Conservation (phyloP, 192 early-diverging fungal genomes). For the Chytriomyces hyalinus region DNA sequence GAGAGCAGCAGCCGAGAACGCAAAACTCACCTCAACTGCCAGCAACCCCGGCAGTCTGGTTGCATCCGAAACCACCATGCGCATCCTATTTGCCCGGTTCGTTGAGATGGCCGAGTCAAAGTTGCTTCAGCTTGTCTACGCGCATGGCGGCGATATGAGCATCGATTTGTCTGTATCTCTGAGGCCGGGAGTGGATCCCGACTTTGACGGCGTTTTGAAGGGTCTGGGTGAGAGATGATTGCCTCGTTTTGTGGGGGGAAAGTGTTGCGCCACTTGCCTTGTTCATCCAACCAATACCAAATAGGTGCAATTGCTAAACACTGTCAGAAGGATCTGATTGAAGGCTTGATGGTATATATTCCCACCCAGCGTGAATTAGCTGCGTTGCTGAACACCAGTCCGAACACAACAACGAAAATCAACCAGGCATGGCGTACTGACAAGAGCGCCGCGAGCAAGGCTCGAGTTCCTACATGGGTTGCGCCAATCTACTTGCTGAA, state of each 20-base stretch:
- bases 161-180: conserved; percentile 43
- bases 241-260: no score
- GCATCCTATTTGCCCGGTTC: conserved; percentile 38
- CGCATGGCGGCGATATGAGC: conserved; percentile 30
- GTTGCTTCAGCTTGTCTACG: conserved; percentile 30
- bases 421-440: conserved; percentile 50
- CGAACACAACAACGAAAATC: no score
- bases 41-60: no score
- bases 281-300: no score
- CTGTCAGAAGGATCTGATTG: conserved; percentile 81
- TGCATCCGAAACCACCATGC: conserved; percentile 20
- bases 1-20: no score
- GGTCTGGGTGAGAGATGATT: conserved; percentile 62
- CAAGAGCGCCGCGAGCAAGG: conserved; percentile 36
- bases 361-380: no score
- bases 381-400: no score
- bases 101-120: conserved; percentile 39
- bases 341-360: conserved; percentile 49
- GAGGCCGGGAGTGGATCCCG: conserved; percentile 58
- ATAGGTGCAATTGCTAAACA: conserved; percentile 69
- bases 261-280: no score
- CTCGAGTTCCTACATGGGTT: conserved; percentile 4
- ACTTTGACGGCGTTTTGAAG: conserved; percentile 81
- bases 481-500: conserved; percentile 33
- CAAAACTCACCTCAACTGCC: no score